Evolutionary conservation across 2,329 filamentous ascomycete genomes (phyloP), one percentile per base, ranked within the genome.

Genomic region (Elsinoe ampelina): DNA sequence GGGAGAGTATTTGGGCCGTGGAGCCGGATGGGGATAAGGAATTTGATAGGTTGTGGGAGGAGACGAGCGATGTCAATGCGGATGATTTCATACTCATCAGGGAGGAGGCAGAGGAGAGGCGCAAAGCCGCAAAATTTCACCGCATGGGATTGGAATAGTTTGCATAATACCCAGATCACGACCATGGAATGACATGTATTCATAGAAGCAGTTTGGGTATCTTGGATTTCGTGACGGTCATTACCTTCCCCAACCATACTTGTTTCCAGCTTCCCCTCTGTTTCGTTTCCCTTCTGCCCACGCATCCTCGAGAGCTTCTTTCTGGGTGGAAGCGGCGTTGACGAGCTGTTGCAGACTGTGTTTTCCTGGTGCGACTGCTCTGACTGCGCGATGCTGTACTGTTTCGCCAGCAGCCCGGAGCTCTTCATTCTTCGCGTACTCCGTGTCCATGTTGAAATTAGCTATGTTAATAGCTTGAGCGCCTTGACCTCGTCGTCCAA

Each of bases 1-100:
- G 93, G 19, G 93, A 98, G 73, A 90, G 85, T 64, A 95, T 95
- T 61, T 98, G 95, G 93, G 89, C 90, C 0, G 84, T 95, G 2
- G 58, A 58, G 42, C 67, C 69, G 58, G 63, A 58, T 11, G 79
- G 81, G 32, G 77, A 80, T 22, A 80, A 84, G 6, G 92, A 97
- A 72, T 85, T 89, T 72, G 81, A 85, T 61, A 87, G 83, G 72
- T 73, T 95, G 62, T 95, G 87, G 86, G 89, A 93, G 39, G 89
- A 95, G 67, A 85, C 83, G 15, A 95, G 89, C 65, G 89, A 93
- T 61, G 77, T 92, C 60, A 88, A 86, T 3, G 88, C 93, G 59
- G 93, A 98, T 67, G 93, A 98, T 66, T 86, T 85, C 64, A 74
- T 86, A 48, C 77, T 86, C 56, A 84, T 86, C 22, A 78, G 80